Conservation (phyloP, 169 alveolate genomes). For the Blepharisma undulans region DNA sequence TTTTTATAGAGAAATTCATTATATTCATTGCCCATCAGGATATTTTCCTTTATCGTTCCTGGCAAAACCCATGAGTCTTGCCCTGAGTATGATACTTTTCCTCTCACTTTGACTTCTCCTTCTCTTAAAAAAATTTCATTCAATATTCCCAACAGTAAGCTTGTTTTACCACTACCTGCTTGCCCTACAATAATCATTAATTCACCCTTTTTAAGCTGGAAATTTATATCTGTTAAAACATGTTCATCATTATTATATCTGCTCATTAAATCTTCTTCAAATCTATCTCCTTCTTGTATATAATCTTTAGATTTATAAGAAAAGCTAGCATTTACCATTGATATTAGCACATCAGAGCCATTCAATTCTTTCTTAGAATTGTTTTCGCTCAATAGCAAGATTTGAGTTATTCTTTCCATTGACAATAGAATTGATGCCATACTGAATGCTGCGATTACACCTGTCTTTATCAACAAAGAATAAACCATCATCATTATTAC, state of each 20-base stretch:
- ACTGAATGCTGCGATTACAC: not conserved
- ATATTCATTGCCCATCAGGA: slow-evolving; percentile 84
- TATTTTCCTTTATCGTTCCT: slow-evolving; percentile 86
- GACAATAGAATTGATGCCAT: not conserved
- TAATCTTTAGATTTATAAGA: not conserved
- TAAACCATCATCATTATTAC: not conserved
- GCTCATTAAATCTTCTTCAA: slow-evolving; percentile 30
- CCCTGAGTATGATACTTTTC: slow-evolving; percentile 60
- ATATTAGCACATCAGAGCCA: not conserved
- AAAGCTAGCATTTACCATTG: not conserved
- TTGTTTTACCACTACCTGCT: slow-evolving; percentile 70
- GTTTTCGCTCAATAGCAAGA: not conserved
- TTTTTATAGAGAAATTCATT: slow-evolving; percentile 50
- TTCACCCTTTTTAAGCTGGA: slow-evolving; percentile 61
- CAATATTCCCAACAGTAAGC: slow-evolving; percentile 45
- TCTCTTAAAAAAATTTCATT: slow-evolving; percentile 40
- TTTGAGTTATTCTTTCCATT: not conserved
- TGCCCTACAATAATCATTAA: slow-evolving; percentile 60
- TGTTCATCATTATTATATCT: not conserved
- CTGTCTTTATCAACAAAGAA: not conserved
- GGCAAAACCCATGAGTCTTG: slow-evolving; percentile 87
- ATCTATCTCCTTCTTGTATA: not conserved
- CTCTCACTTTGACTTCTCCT: slow-evolving; percentile 37
- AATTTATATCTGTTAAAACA: not conserved
- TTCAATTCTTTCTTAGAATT: not conserved